Evolutionary conservation across 805 yeast genomes (phyloP).

Genomic region (Hanseniaspora lindneri): DNA sequence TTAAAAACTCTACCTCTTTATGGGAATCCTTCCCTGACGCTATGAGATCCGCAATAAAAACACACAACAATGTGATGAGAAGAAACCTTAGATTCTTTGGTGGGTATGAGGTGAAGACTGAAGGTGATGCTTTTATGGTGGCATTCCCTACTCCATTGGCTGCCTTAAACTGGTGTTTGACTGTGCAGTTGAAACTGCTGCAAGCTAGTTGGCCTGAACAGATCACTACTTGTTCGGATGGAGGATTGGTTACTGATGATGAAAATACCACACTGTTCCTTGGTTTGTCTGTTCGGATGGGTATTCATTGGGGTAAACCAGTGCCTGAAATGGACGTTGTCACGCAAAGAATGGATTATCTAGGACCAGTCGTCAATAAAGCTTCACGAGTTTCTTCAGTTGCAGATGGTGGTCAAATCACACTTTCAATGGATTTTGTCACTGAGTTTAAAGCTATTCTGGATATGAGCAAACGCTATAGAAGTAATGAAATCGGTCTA

Average conservation of each 20-base stretch:
- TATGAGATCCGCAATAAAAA: slow-evolving; percentile 92
- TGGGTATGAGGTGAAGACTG: slow-evolving; percentile 96
- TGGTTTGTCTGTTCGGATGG: slow-evolving; percentile 95
- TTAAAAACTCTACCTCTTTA: slow-evolving; percentile 78
- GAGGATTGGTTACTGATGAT: slow-evolving; percentile 62
- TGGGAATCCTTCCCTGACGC: slow-evolving; percentile 93
- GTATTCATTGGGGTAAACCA: slow-evolving; percentile 96
- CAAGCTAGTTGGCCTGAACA: slow-evolving; percentile 94
- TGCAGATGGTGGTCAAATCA: slow-evolving; percentile 97
- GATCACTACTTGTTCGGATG: slow-evolving; percentile 71
- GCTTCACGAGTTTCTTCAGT: slow-evolving; percentile 87
- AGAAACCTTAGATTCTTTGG: slow-evolving; percentile 84
- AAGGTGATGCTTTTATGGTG: slow-evolving; percentile 98
- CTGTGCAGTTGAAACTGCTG: slow-evolving; percentile 73
- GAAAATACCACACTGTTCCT: slow-evolving; percentile 52
- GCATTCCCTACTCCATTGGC: slow-evolving; percentile 86
- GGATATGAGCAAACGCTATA: slow-evolving; percentile 28
- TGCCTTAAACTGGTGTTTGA: slow-evolving; percentile 88
- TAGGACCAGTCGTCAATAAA: slow-evolving; percentile 96
- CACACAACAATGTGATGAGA: slow-evolving; percentile 89
- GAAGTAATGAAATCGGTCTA: slow-evolving; percentile 22
- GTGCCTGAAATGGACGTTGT: slow-evolving; percentile 91
- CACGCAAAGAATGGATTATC: slow-evolving; percentile 94
- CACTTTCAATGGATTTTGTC: slow-evolving; percentile 71
- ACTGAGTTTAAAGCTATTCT: slow-evolving; percentile 54